Evolutionary conservation across 768 basidiomycete species (phyloP).

Genomic region (Boletus pseudopeckii): DNA sequence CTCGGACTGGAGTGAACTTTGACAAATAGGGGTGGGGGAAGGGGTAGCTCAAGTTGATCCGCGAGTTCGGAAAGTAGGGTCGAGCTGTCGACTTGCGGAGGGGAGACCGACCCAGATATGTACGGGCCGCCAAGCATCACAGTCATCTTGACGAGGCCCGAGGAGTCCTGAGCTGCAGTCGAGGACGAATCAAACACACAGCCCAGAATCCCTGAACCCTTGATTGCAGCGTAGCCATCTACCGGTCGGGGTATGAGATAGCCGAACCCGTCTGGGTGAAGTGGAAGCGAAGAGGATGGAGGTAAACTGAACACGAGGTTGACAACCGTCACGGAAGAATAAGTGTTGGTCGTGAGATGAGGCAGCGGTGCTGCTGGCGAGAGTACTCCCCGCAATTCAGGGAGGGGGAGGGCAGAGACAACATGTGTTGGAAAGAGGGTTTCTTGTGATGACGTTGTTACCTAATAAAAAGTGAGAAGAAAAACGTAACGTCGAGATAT

Average conservation of each 20-base stretch:
- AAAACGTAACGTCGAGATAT: neutral
- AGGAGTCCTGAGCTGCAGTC: constrained; percentile 54
- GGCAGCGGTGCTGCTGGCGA: constrained; percentile 45
- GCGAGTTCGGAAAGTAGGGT: constrained; percentile 34
- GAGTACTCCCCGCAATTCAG: constrained; percentile 45
- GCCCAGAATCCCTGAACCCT: constrained; percentile 61
- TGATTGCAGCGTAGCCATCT: constrained; percentile 43
- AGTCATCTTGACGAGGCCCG: constrained; percentile 69
- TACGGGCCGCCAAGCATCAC: constrained; percentile 90
- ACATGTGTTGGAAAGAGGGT: constrained; percentile 54
- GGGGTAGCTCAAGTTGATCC: constrained; percentile 40
- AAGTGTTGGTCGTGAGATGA: constrained; percentile 64
- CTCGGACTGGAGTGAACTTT: constrained; percentile 50
- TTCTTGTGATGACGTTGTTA: constrained; percentile 33
- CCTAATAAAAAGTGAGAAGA: constrained; percentile 19
- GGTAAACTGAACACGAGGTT: constrained; percentile 75
- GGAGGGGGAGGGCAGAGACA: constrained; percentile 75
- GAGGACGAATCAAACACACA: constrained; percentile 88
- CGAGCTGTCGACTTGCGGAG: constrained; percentile 26
- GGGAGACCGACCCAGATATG: constrained; percentile 7
- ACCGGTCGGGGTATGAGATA: constrained; percentile 85
- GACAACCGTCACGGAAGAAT: constrained; percentile 81
- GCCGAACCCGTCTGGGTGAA: constrained; percentile 89
- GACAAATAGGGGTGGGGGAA: constrained; percentile 57
- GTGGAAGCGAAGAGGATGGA: constrained; percentile 34